A percentile compares a stretch with the other conserved stretches of the same genome.
These are phyloP conservation scores for Sclerotinia glacialis DNA, from an alignment of 2,329 filamentous ascomycete genomes.

Conservation along the genomic window DNA sequence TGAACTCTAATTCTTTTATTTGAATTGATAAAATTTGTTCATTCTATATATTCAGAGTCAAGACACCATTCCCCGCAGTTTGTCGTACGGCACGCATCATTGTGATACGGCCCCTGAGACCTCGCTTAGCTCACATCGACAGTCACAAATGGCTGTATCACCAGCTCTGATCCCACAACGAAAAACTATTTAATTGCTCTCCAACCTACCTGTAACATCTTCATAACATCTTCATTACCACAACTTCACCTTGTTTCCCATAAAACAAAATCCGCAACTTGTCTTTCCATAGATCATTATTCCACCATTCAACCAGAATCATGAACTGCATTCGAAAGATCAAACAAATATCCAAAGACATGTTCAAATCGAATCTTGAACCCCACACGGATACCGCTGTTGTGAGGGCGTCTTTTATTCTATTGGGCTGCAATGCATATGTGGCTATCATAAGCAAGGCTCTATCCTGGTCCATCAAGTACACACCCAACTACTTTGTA, in stretches of 20 bases:
- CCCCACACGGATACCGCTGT: neutral
- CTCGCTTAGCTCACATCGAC: neutral
- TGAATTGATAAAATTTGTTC: no score
- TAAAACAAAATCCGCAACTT: neutral
- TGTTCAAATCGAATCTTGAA: neutral
- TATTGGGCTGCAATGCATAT: neutral
- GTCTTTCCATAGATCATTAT: neutral
- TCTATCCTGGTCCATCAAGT: neutral
- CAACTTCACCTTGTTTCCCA: neutral
- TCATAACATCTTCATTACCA: no score
- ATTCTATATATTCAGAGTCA: no score
- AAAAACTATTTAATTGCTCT: neutral
- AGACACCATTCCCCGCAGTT: no score
- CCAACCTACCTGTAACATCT: neutral
- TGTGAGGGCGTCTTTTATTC: fast-evolving
- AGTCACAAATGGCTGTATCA: neutral
- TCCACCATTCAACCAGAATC: neutral
- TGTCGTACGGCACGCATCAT: neutral
- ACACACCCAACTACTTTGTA: neutral
- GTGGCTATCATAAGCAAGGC: neutral
- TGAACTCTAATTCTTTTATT: no score
- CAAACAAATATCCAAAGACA: neutral
- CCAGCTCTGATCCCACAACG: neutral
- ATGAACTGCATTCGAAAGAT: neutral
- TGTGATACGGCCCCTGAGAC: neutral